Base-by-base conservation (phyloP, 1,139 yeast species). In the Diutina mesorugosa region DNA sequence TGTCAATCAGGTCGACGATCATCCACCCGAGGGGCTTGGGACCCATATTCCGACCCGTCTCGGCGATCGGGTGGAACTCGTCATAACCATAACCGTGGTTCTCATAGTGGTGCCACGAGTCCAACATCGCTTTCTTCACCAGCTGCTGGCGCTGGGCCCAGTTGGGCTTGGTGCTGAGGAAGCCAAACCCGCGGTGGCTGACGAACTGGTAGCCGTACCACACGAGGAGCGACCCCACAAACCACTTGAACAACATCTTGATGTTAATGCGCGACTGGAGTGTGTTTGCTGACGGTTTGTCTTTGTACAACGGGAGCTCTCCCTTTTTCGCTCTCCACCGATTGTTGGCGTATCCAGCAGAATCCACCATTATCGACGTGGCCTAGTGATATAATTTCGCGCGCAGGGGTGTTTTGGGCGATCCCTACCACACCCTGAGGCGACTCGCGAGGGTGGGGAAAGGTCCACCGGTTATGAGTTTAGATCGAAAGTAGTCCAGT, bases 21-120 rank as follows among this genome's bases (percentile, higher is more conserved):
- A 91, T 88, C 97, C 97, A 91, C 2, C 99, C 99, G 62, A 91
- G 71, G 1, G 98, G 97, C 58, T 77, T 69, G 7, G 84, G 84
- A 0, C 90, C 91, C 90, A 90, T 87, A 65, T 90, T 87, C 59
- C 78, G 74, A n/a, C 90, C 90, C 1, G 64, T 67, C 57, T 83
- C 79, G 14, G 78, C 67, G 21, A 87, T 66, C 0, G 97, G 80
- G 60, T 69, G 72, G 64, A 84, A 87, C 3, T 81, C 78, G 63
- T 87, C 95, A 58, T 72, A 74, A 2, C 97, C 97, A 95, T 95
- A 90, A 0, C 89, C 98, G 63, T 87, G 77, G 55, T 76, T 71
- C 56, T 81, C 83, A 65, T 91, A 91, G 56, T 87, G 87, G 47
- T 74, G 74, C 97, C 97, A 91, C 12, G 95, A 81, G 55, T 83